Evolutionary conservation across 306 rosid genomes (phyloP).

Genomic region (Glycine tomentella): DNA sequence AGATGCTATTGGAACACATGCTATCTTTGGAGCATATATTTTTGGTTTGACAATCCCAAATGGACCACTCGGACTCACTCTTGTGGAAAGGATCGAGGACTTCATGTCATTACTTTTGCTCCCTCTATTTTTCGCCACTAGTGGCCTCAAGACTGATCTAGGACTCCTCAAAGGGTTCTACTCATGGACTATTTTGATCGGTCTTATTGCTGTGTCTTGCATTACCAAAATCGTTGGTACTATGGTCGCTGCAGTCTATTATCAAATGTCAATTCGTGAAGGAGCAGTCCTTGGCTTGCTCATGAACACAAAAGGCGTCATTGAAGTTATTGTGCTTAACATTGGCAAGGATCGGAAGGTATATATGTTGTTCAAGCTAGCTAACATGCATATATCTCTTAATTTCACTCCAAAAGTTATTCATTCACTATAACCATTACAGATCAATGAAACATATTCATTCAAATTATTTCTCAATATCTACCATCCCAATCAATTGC

Average conservation of each 20-base stretch:
- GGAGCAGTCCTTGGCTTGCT: constrained; percentile 81
- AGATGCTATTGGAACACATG: constrained; percentile 86
- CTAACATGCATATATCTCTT: no score
- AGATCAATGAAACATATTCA: no score
- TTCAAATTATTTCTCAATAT: no score
- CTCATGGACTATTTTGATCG: constrained; percentile 57
- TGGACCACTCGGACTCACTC: constrained; percentile 80
- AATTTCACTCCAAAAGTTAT: no score
- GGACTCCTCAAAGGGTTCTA: constrained; percentile 7
- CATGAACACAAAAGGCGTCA: constrained; percentile 94
- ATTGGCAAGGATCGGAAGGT: constrained; percentile 82
- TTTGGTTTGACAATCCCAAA: constrained; percentile 82
- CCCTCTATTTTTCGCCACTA: constrained; percentile 87
- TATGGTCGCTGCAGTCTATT: constrained; percentile 55
- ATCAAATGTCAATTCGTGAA: constrained; percentile 70
- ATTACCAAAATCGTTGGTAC: constrained; percentile 81
- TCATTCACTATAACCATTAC: no score
- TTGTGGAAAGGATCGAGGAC: constrained; percentile 90
- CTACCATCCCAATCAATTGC: no score
- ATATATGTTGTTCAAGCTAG: no score
- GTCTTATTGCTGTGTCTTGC: constrained; percentile 61
- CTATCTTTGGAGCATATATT: constrained; percentile 87
- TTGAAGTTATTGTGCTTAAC: constrained; percentile 82
- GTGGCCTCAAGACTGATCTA: constrained; percentile 80
- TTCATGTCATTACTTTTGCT: constrained; percentile 79